Percentiles rank a stretch among this genome's conserved stretches.
These are phyloP conservation scores for Colletotrichum melonis DNA, from an alignment of 2,329 filamentous ascomycete genomes.

Conservation along the genomic window DNA sequence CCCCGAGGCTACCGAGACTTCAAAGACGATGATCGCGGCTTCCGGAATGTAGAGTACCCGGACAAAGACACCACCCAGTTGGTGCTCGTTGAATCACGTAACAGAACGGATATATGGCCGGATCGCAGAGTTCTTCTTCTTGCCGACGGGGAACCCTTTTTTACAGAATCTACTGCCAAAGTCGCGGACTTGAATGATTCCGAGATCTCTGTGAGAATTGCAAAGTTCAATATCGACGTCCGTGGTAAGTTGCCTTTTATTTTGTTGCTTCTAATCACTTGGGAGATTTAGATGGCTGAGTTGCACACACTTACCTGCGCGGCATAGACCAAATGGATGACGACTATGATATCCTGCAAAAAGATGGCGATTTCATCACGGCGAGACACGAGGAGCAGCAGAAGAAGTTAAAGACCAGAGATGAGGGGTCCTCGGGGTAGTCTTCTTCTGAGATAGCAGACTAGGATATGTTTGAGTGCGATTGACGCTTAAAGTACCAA, in stretches of 20 bases:
- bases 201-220: neutral
- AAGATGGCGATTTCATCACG: neutral
- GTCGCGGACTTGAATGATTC: neutral
- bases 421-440: neutral
- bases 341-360: neutral
- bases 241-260: neutral
- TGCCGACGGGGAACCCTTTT: neutral
- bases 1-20: constrained; percentile 3
- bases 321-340: neutral
- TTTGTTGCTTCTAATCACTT: neutral
- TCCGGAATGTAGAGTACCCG: neutral
- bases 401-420: neutral
- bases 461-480: neutral
- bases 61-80: neutral
- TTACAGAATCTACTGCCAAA: neutral
- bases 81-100: neutral
- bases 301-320: no score
- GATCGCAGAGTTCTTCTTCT: neutral
- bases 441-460: neutral
- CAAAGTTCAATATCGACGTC: neutral
- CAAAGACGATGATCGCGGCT: neutral
- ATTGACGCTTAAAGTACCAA: neutral
- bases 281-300: neutral
- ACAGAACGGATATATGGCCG: neutral
- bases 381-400: neutral